Conservation (phyloP, 1,284 basidiomycete species). For the Erythrobasidium hasegawianum region DNA sequence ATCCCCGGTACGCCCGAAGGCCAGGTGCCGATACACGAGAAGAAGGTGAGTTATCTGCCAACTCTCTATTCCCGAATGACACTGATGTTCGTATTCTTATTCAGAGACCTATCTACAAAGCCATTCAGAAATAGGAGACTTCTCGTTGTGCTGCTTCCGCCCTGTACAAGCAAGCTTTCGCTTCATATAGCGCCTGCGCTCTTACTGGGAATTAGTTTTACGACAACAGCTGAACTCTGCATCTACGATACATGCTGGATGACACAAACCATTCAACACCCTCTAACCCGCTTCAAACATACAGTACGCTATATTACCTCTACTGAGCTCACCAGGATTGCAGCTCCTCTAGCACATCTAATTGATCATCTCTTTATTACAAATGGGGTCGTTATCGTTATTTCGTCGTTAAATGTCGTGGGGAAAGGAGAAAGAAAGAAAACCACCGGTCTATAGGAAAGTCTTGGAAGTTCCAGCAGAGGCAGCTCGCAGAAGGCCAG, state of each 20-base stretch:
- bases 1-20: conserved; percentile 88
- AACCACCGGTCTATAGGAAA: no score
- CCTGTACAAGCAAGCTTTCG: neutral
- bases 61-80: conserved; percentile 1
- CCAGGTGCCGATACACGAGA: conserved; percentile 82
- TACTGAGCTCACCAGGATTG: neutral
- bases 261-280: no score
- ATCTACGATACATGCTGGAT: no score
- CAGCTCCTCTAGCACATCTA: neutral
- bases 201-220: no score
- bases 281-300: no score
- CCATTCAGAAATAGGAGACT: conserved; percentile 42
- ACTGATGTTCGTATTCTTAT: neutral
- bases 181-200: no score
- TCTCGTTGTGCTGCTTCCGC: neutral
- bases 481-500: conserved; percentile 47
- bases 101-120: conserved; percentile 41
- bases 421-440: no score
- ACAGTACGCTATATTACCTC: neutral
- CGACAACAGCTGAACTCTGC: no score
- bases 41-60: conserved; percentile 68
- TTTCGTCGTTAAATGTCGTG: neutral
- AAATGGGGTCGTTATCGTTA: neutral
- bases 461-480: conserved; percentile 42
- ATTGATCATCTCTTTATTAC: no score